phyloP scores from a whole-genome alignment of 2,329 filamentous ascomycete genomes.

The Neopestalotiopsis rosae region DNA sequence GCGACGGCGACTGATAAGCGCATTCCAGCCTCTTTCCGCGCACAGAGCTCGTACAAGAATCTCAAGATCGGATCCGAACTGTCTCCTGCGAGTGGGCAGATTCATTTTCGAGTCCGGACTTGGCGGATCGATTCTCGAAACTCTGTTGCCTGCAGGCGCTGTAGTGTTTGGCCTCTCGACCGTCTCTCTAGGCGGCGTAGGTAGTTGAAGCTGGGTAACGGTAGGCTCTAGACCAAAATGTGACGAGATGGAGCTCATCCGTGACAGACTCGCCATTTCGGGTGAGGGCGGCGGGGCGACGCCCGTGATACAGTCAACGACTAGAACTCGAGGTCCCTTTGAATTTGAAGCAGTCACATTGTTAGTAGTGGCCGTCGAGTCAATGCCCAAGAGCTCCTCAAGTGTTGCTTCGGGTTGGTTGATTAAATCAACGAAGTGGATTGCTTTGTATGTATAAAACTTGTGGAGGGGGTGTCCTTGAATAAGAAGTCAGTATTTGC shows the following conservation, averaged over 20 bases:
- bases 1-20: constrained; percentile 69
- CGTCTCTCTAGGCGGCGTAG: constrained; percentile 25
- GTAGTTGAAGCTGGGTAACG: constrained; percentile 29
- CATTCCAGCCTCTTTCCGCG: constrained; percentile 76
- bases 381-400: constrained; percentile 50
- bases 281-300: constrained; percentile 50
- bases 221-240: constrained; percentile 36
- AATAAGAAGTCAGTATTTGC: neutral
- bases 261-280: constrained; percentile 53
- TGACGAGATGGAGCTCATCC: constrained; percentile 46
- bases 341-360: constrained; percentile 24
- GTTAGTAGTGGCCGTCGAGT: constrained; percentile 37
- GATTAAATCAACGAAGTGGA: constrained; percentile 64
- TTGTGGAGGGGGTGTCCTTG: constrained; percentile 68
- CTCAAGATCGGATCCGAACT: constrained; percentile 70
- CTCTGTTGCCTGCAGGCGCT: constrained; percentile 30
- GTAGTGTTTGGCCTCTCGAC: constrained; percentile 34
- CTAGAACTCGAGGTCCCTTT: constrained; percentile 51
- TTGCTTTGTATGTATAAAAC: constrained; percentile 63
- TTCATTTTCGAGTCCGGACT: constrained; percentile 55
- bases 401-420: constrained; percentile 51
- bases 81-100: constrained; percentile 59
- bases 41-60: constrained; percentile 75
- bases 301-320: constrained; percentile 68
- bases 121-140: constrained; percentile 35